Conservation (phyloP, 371 early-diverging fungal genomes). For the Phascolomyces articulosus region DNA sequence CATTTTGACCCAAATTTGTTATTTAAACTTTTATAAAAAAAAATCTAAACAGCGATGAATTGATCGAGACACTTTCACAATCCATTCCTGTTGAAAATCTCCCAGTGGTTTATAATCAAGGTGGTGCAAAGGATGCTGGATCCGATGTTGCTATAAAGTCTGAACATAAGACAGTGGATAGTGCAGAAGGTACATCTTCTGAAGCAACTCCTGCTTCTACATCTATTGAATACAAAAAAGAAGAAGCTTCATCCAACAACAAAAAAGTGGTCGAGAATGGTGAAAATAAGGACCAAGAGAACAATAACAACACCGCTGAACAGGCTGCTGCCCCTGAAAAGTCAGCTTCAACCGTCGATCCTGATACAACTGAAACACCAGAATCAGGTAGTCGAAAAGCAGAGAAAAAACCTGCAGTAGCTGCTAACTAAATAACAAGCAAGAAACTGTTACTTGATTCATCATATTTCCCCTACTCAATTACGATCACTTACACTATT, state of each 20-base stretch:
- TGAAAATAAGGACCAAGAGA: too few species aligned
- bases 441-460: neutral
- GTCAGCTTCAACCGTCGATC: neutral
- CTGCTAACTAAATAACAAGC: neutral
- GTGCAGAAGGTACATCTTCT: neutral
- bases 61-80: conserved; percentile 18
- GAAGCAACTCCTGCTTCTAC: too few species aligned
- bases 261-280: too few species aligned
- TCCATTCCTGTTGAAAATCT: conserved; percentile 16
- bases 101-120: conserved; percentile 14
- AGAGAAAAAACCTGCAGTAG: conserved; percentile 12
- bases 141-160: neutral
- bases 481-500: too few species aligned
- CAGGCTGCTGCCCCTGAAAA: too few species aligned
- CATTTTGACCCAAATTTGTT: too few species aligned
- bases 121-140: conserved; percentile 6
- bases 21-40: neutral
- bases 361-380: neutral
- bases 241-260: too few species aligned
- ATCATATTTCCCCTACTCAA: neutral
- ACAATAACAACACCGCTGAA: too few species aligned
- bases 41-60: conserved; percentile 15
- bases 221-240: too few species aligned
- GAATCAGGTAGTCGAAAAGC: conserved; percentile 10
- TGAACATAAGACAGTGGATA: conserved; percentile 3